Base-by-base conservation (phyloP, 352 stramenopile species). In the Phytophthora pinifolia region DNA sequence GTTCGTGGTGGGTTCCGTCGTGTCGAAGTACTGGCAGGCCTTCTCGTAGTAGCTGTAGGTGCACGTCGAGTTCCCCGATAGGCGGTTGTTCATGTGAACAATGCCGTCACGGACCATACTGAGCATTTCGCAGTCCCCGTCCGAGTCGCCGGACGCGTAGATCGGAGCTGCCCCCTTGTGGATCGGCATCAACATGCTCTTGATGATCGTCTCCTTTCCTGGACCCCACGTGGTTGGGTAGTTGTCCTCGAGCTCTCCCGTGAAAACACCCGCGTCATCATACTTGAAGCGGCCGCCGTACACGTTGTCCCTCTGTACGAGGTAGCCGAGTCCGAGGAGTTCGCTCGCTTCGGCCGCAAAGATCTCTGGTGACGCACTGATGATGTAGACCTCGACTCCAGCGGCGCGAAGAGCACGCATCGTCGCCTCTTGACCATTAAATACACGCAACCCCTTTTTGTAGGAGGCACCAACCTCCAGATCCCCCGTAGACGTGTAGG, bases 141-240 rank as follows among this genome's bases (percentile, higher is more conserved):
- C 32, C 6, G 50, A 51, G 25, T 59, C 51, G 10, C 51, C 51
- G 12, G 51, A 59, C 65, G 52, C 63, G 49, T 70, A 84, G 41
- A 84, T 62, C 1, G 74, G 74, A 15, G 65, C 54, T 46, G 73
- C 63, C 39, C 58, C 55, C 14, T 64, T 67, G 68, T 84, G 69
- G 37, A 41, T 51, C 20, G 60, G 71, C 62, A 66, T 75, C 51
- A 84, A 38, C 30, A 65, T 52, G 17, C 62, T 75, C 18, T 70
- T 51, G n/a, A 81, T 47, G 47, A 84, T 60, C 39, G 50, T 54
- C 2, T 71, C 74, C 54, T 84, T 84, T 30, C 74, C 74, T 3
- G 74, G 70, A 0, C 71, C 74, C 71, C 71, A 84, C 47, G 71
- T 79, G 59, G 75, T 84, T 30, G 74, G 71, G 57, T 84, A 81